A percentile compares a stretch with the other conserved stretches of the same genome.
Evolutionary conservation across 768 basidiomycete genomes (phyloP).

Genomic region (Termitomyces sp.): DNA sequence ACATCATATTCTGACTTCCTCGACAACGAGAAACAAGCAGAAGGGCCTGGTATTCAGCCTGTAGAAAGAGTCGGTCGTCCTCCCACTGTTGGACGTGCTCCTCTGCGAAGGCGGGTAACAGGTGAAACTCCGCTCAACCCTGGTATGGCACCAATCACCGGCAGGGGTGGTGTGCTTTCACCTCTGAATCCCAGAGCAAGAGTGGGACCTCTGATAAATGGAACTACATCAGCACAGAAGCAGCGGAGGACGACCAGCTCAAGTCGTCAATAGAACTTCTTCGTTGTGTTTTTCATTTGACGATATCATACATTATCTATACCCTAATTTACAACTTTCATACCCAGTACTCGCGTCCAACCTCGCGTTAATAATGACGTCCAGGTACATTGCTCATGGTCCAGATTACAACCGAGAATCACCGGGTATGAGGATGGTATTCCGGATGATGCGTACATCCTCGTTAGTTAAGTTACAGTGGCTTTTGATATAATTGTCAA

Average conservation of each 20-base stretch:
- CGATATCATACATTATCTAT: conserved; percentile 8
- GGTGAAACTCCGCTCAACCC: conserved; percentile 37
- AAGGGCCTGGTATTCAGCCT: conserved; percentile 18
- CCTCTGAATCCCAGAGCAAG: conserved; percentile 71
- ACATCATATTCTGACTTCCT: conserved; percentile 43
- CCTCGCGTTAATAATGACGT: not conserved
- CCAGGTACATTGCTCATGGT: not conserved
- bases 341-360: not conserved
- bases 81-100: conserved; percentile 31
- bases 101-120: conserved; percentile 58
- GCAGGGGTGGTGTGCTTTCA: conserved; percentile 50
- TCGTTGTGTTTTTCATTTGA: not conserved
- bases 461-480: conserved; percentile 55
- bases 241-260: conserved; percentile 38
- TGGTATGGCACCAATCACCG: conserved; percentile 19
- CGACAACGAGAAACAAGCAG: conserved; percentile 36
- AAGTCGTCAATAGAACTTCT: conserved; percentile 22
- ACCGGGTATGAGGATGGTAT: conserved; percentile 43
- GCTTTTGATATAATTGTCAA: conserved; percentile 53
- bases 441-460: conserved; percentile 55
- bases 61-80: conserved; percentile 20
- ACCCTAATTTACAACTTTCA: conserved; percentile 4
- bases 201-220: conserved; percentile 34
- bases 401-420: conserved; percentile 11
- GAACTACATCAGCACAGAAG: conserved; percentile 5